Percentiles rank a stretch among this genome's conserved stretches.
Evolutionary conservation across 192 early-diverging fungal genomes (phyloP).

Genomic region (Backusella morwellensis): DNA sequence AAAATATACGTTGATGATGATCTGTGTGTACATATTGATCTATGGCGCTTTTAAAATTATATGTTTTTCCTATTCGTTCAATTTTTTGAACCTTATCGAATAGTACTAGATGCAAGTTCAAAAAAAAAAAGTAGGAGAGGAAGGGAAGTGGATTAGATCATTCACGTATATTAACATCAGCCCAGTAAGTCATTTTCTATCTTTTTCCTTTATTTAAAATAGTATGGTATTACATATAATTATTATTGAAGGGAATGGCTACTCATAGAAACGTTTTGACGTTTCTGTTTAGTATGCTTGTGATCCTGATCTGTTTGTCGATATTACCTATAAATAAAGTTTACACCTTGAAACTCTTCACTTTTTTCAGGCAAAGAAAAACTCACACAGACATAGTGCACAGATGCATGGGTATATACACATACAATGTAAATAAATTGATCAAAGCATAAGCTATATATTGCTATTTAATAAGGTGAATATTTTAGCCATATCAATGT

Average conservation of each 20-base stretch:
- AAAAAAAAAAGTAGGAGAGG: background rate
- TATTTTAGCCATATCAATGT: background rate
- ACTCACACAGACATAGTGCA: background rate
- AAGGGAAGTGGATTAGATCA: background rate
- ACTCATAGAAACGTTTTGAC: background rate
- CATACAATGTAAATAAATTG: background rate
- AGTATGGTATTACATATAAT: background rate
- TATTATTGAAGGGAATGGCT: background rate
- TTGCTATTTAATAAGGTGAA: background rate
- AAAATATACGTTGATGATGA: background rate
- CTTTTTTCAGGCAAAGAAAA: background rate
- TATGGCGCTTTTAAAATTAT: background rate
- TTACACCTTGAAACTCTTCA: background rate
- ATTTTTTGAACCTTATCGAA: background rate
- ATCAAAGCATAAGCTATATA: background rate
- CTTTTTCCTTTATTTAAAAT: background rate
- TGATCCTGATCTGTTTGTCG: background rate
- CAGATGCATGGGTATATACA: background rate
- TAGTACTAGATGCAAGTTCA: background rate
- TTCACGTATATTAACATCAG: background rate
- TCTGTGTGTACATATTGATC: background rate
- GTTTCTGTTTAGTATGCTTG: background rate
- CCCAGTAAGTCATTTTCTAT: too few species aligned
- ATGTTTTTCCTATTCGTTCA: background rate
- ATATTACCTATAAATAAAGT: background rate